Evolutionary conservation across 805 yeast species (phyloP), one percentile per base, ranked within the genome.

Genomic region (Metschnikowia continentalis): DNA sequence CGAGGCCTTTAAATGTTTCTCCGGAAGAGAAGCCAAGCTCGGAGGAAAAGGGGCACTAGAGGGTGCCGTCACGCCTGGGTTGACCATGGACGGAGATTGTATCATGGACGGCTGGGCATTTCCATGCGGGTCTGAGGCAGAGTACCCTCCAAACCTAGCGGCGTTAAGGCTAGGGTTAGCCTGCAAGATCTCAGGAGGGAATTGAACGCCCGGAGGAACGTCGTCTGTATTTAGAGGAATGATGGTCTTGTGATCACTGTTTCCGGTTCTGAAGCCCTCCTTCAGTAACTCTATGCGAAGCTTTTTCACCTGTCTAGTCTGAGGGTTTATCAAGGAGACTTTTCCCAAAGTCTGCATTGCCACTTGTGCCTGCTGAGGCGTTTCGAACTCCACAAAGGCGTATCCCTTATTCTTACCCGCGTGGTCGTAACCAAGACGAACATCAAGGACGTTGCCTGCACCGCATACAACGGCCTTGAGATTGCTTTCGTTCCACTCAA

Each of bases 381-480:
- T 60, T 49, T 59, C 67, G 59, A 81, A 84, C 63, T 84, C 88
- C 30, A 84, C 78, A 60, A 84, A 84, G 51, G 86, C 80, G 58
- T 77, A 84, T n/a, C 87, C 87, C 61, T 83, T 83, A 59, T 81
- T 80, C 54, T 79, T 78, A 10, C 83, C 81, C 10, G 77, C 78
- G 61, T 74, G 72, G 61, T 81, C 81, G 75, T 73, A 76, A 68
- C 84, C 76, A 66, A 84, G 65, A 57, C 88, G 75, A 7, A 86
- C 84, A 55, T 83, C 88, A 14, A 83, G 82, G 23, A 87, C 80
- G 2, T 80, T 78, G 1, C 94, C 94, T 8, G 87, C 76, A 1
- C 91, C 91, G 48, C 87, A 83, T 22, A 86, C 83, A 10, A 86
- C 74, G 6, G 76, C 79, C 48, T 82, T 79, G 35, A 86, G 71